These are phyloP conservation scores for Aspergillus unguis DNA, from an alignment of 2,329 filamentous ascomycete species.

Conservation along the genomic window DNA sequence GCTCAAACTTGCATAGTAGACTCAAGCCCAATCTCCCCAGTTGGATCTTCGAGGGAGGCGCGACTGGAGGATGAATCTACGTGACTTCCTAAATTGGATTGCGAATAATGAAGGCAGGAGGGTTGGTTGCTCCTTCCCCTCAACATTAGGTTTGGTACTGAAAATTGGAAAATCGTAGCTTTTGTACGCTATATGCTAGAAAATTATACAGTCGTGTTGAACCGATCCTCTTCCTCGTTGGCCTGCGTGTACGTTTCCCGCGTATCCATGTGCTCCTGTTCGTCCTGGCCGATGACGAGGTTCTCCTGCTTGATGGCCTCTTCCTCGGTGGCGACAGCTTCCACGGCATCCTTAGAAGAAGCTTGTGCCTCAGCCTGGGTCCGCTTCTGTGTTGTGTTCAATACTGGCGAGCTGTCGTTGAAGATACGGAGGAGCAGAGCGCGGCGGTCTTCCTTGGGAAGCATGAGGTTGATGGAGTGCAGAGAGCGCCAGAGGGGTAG, in stretches of 20 bases:
- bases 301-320: slow-evolving; percentile 40
- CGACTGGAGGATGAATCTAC: too few relatives aligned
- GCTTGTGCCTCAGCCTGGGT: slow-evolving; percentile 11
- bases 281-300: slow-evolving; percentile 35
- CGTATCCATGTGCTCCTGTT: slow-evolving; percentile 41
- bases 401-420: slow-evolving; percentile 80
- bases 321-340: slow-evolving; percentile 32
- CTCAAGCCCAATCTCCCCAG: slow-evolving; percentile 1
- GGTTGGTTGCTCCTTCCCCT: too few relatives aligned
- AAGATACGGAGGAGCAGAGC: slow-evolving; percentile 90
- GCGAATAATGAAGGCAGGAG: too few relatives aligned
- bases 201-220: slow-evolving; percentile 47
- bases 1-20: background rate
- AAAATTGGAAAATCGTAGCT: background rate
- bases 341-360: slow-evolving; percentile 14
- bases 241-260: slow-evolving; percentile 45
- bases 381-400: slow-evolving; percentile 55
- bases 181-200: slow-evolving; percentile 11
- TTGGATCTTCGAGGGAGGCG: background rate
- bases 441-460: slow-evolving; percentile 92
- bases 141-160: too few relatives aligned
- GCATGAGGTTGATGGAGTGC: slow-evolving; percentile 90
- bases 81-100: background rate
- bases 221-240: slow-evolving; percentile 45
- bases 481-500: slow-evolving; percentile 93